Base-by-base conservation (phyloP, 1,284 basidiomycete genomes). In the Trametes sp. region DNA sequence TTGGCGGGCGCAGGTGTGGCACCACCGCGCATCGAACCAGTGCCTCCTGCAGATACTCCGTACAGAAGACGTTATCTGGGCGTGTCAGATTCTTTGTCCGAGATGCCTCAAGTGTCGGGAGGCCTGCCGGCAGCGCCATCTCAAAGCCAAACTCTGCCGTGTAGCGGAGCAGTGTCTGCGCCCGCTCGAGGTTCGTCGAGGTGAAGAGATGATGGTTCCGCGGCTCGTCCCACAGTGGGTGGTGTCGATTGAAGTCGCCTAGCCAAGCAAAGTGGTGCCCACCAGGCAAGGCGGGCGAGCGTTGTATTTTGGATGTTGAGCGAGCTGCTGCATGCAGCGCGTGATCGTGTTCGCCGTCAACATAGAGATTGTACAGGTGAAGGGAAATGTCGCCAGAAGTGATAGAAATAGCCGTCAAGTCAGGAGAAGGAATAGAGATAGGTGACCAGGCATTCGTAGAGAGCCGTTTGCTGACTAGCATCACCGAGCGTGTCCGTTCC, bases 181-280 rank as follows among this genome's bases (percentile, higher is more conserved):
- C 72, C 0, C 46, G 57, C 1, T 62, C 51, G 2, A 73, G 54
- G 29, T 62, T 57, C 7, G 24, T 19, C 0, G 46, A 33, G 1
- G 72, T 77, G 63, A 82, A 77, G 0, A 82, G 76, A 26, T 78
- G 78, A 0, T 54, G 4, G 61, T 85, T 82, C 0, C 62, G 33
- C 0, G 67, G 59, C 6, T 77, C 74, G 7, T 84, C 81, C 83
- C 82, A 86, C 0, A 77, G 29, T 0, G 77, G 80, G 70, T 85
- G 81, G 66, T 86, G 82, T 0, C 77, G 68, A 69, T 84, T 85
- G 75, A 84, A 84, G 69, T 85, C 81, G 0, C 82, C 82, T 0
- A 75, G 64, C 78, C 77, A 81, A 2, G 80, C 64, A 19, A 75
- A 50, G 16, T 72, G 66, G 14, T 49, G 44, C 3, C 49, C 36